Evolutionary conservation across 371 early-diverging fungal species (phyloP), one percentile per base, ranked within the genome.

Genomic region (Mucor ambiguus): DNA sequence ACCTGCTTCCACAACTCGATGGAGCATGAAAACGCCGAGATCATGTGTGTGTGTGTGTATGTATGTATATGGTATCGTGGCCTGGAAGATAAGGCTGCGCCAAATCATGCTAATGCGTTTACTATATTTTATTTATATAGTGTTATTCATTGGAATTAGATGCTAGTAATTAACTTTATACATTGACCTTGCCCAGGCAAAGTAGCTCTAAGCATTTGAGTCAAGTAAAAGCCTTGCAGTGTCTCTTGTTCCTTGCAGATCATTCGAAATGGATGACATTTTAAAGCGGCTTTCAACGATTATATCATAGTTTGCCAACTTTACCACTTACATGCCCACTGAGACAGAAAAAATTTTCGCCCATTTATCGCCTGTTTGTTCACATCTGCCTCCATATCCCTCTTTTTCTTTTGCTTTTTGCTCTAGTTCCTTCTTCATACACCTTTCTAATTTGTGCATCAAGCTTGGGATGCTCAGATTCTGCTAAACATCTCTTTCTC

Each of bases 291-390:
- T 22, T 46, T 22, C 22, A 10, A 48, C n/a, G 8, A 48, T 48
- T 22, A 48, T 48, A 48, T 48, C 48, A 48, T 48, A 18, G 41
- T 18, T 41, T 48, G 8, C 48, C 7, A 48, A 14, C 14, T 52
- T 28, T 48, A 48, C 24, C 48, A 24, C 52, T 52, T 11, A 52
- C 14, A 24, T 28, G 24, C 14, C 49, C 14, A 52, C 52, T 56
- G 57, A 56, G 57, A 56, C 30, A 32, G 57, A 56, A 56, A 56
- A 33, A 33, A 11, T n/a, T 56, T 56, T 56, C 18, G 32, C 32
- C 9, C 32, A 12, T 56, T 56, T 56, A 56, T 54, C 14, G 54
- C 54, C 8, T 29, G 26, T 29, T 30, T n/a, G 11, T 57, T 22
- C 37, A 24, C 22, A 38, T 2, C 26, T 35, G 35, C n/a, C 35